phyloP scores from a whole-genome alignment of 139 green algal species.

The Haematococcus sp. region DNA sequence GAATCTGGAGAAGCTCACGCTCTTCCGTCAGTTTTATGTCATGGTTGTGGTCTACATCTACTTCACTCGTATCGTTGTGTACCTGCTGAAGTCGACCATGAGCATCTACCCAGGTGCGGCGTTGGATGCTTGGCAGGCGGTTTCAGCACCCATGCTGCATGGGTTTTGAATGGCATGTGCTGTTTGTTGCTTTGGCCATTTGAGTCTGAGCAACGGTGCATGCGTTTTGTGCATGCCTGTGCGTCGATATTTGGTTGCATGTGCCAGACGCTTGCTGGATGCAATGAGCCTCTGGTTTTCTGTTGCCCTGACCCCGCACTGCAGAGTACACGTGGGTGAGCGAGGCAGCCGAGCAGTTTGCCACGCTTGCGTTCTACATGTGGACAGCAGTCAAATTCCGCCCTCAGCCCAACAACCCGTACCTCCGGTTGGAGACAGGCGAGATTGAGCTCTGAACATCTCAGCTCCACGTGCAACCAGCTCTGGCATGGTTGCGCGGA shows the following conservation, averaged over 20 bases:
- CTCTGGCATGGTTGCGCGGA: too few species aligned
- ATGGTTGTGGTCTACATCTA: slow-evolving; percentile 93
- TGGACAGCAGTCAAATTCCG: slow-evolving; percentile 80
- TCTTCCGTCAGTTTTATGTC: slow-evolving; percentile 95
- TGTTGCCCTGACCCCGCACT: too few species aligned
- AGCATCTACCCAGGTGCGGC: background rate
- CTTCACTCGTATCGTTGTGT: slow-evolving; percentile 98
- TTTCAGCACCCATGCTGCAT: background rate
- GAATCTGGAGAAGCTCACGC: slow-evolving; percentile 83
- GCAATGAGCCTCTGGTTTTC: too few species aligned
- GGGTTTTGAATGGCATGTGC: too few species aligned
- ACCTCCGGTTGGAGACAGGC: slow-evolving; percentile 66
- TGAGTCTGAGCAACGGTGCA: too few species aligned
- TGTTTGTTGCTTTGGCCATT: too few species aligned
- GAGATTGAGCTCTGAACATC: slow-evolving; percentile 54
- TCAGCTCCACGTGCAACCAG: too few species aligned
- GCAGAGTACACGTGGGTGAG: slow-evolving; percentile 73
- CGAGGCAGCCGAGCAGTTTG: slow-evolving; percentile 68
- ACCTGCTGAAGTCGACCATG: slow-evolving; percentile 70
- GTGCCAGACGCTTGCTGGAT: too few species aligned
- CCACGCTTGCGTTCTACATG: slow-evolving; percentile 89
- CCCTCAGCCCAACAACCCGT: slow-evolving; percentile 60
- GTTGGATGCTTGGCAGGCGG: background rate
- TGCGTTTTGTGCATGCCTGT: background rate
- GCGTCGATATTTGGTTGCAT: too few species aligned